Evolutionary conservation across 176 grass and related monocot genomes (phyloP).

Genomic region (Tillandsia fasciculata): DNA sequence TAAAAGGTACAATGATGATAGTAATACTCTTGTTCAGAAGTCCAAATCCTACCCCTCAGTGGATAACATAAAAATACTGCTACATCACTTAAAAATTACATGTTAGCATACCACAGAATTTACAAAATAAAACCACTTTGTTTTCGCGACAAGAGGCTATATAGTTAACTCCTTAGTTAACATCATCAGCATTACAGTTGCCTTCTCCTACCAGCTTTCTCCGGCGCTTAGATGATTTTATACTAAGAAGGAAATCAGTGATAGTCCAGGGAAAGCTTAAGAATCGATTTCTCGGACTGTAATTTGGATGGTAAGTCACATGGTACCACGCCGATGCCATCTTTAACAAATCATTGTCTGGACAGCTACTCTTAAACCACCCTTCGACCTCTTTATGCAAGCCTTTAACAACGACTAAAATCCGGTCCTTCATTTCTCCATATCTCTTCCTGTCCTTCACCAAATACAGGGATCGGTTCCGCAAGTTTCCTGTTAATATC

Average conservation of each 20-base stretch:
- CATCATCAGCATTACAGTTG: not conserved
- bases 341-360: conserved; percentile 18
- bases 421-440: conserved; percentile 88
- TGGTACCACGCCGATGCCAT: conserved; percentile 90
- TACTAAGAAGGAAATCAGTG: conserved; percentile 42
- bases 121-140: not conserved
- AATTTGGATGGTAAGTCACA: conserved; percentile 62
- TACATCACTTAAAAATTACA: not conserved
- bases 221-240: conserved; percentile 38
- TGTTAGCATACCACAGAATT: not conserved
- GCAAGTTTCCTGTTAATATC: conserved; percentile 87
- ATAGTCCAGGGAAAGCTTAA: conserved; percentile 82
- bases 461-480: conserved; percentile 58
- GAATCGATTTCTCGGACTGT: conserved; percentile 23
- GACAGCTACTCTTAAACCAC: conserved; percentile 35
- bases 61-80: no score
- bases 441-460: conserved; percentile 64
- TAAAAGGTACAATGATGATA: no score
- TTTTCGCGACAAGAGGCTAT: not conserved
- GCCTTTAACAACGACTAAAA: conserved; percentile 39
- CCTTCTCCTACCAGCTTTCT: conserved; percentile 7
- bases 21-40: no score
- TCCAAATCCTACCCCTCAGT: no score
- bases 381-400: conserved; percentile 46
- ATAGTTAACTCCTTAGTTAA: not conserved